Evolutionary conservation across 495 filamentous ascomycete species (phyloP).

Genomic region (Penicillium angulare): DNA sequence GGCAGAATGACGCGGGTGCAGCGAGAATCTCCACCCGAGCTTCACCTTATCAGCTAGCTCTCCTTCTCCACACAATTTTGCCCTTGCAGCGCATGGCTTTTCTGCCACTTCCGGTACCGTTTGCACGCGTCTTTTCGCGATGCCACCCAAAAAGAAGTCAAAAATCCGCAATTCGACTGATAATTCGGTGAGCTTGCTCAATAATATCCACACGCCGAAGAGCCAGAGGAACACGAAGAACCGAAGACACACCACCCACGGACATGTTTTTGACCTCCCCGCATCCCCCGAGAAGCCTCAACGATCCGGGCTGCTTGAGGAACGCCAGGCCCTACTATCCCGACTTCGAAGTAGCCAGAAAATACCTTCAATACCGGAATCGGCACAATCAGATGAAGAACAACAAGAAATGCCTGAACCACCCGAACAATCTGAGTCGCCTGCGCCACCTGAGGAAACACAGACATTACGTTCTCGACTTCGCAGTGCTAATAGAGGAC

Average conservation of each 20-base stretch:
- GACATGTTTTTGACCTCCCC: too few species aligned
- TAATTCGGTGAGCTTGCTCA: neutral
- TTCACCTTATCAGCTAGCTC: slow-evolving; percentile 4
- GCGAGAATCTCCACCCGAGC: slow-evolving; percentile 11
- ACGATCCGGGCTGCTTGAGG: too few species aligned
- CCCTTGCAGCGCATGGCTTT: neutral
- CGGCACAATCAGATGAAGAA: neutral
- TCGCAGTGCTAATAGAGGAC: neutral
- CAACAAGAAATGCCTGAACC: neutral
- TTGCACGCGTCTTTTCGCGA: neutral
- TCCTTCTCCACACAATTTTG: neutral
- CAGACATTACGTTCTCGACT: neutral
- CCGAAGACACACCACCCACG: slow-evolving; percentile 1
- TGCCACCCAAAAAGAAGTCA: neutral
- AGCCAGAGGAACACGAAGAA: too few species aligned
- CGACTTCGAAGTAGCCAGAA: too few species aligned
- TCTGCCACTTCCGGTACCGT: neutral
- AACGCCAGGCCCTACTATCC: neutral
- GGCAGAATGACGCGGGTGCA: slow-evolving; percentile 3
- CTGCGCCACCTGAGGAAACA: neutral
- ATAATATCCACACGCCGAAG: neutral
- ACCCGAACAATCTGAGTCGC: neutral
- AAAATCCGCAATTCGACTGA: neutral
- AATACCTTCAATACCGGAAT: too few species aligned
- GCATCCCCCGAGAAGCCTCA: too few species aligned